These are phyloP conservation scores for Acacia crassicarpa DNA, from an alignment of 306 rosid genomes.

Conservation along the genomic window DNA sequence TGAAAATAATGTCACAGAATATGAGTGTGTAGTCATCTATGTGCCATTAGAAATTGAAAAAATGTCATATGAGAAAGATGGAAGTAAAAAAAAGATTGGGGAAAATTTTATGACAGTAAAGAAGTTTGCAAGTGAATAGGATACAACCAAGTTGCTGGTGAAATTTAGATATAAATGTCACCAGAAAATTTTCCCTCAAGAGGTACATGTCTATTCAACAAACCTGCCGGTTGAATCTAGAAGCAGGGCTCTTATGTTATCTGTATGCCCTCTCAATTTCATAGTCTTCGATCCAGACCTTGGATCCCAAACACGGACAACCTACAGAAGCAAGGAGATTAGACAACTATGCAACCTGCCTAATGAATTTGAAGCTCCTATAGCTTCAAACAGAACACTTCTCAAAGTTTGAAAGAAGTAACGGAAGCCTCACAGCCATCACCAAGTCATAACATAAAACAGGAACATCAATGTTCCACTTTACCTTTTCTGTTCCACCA, in stretches of 20 bases:
- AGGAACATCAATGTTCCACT: slow-evolving; percentile 29
- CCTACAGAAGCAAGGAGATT: slow-evolving; percentile 48
- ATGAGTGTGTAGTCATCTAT: slow-evolving; percentile 6
- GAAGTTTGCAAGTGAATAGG: neutral
- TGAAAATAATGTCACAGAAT: neutral
- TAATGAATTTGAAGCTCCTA: neutral
- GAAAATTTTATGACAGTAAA: neutral
- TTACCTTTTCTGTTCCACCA: slow-evolving; percentile 99
- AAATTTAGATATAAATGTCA: slow-evolving; percentile 21
- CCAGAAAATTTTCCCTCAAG: slow-evolving; percentile 19
- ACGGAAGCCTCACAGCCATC: neutral
- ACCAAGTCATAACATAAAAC: neutral
- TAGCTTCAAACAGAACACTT: neutral
- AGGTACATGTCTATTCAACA: slow-evolving; percentile 31
- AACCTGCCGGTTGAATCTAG: slow-evolving; percentile 97
- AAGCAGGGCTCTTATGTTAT: slow-evolving; percentile 91
- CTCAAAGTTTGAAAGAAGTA: neutral
- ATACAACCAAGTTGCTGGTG: neutral
- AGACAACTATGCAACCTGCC: slow-evolving; percentile 23
- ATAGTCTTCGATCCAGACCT: slow-evolving; percentile 93
- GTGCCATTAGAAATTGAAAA: slow-evolving; percentile 22
- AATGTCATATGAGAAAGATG: slow-evolving; percentile 13
- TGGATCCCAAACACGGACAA: slow-evolving; percentile 98
- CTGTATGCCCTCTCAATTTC: slow-evolving; percentile 94
- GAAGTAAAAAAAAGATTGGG: neutral